Percentiles rank a stretch among this genome's conserved stretches.
phyloP scores from a whole-genome alignment of 495 filamentous ascomycete species.

The Cercophora scortea region DNA sequence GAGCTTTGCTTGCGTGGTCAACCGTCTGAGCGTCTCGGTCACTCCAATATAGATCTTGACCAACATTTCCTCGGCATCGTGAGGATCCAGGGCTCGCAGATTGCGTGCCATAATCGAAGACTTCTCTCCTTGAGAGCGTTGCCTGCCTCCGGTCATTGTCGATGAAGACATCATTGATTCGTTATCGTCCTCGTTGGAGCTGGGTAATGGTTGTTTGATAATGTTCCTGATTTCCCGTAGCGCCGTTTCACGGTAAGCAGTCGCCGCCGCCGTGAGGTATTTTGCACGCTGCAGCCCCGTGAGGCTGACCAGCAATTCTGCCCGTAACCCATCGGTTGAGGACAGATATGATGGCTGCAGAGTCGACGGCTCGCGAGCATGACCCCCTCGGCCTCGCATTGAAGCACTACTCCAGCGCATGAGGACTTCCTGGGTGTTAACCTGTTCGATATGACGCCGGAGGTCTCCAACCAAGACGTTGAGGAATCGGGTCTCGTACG shows the following conservation, averaged over 20 bases:
- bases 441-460: conserved; percentile 69
- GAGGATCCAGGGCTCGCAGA: conserved; percentile 72
- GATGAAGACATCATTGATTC: conserved; percentile 85
- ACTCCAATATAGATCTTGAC: conserved; percentile 76
- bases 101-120: conserved; percentile 87
- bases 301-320: conserved; percentile 57
- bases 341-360: conserved; percentile 65
- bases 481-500: conserved; percentile 76
- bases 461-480: conserved; percentile 72
- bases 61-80: conserved; percentile 81
- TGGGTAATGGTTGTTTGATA: conserved; percentile 79
- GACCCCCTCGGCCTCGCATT: conserved; percentile 49
- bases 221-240: conserved; percentile 80
- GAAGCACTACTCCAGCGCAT: conserved; percentile 61
- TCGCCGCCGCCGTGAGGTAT: conserved; percentile 69
- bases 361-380: conserved; percentile 55
- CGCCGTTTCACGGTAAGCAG: conserved; percentile 79
- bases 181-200: conserved; percentile 85
- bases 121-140: conserved; percentile 76
- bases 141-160: conserved; percentile 62
- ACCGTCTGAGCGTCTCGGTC: conserved; percentile 74
- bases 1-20: conserved; percentile 88
- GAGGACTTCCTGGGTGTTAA: conserved; percentile 64
- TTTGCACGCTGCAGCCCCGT: conserved; percentile 71
- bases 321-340: conserved; percentile 58